Conservation (phyloP, 768 basidiomycete species). For the Boletus reticulatus region DNA sequence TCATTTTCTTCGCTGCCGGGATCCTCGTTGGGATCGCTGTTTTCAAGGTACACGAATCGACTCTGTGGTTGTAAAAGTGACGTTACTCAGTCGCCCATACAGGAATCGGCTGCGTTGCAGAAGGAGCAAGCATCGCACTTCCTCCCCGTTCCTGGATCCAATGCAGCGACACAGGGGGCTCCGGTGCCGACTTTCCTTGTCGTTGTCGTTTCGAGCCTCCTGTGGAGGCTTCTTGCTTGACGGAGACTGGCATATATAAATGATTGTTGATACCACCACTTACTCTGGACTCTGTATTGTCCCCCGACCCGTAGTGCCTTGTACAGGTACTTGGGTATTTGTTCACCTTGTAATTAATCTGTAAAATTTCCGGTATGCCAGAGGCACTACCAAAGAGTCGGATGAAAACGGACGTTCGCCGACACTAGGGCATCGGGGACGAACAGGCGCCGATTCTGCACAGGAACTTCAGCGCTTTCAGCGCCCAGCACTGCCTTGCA, state of each 20-base stretch:
- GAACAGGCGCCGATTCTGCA: no score
- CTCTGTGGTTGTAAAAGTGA: background rate
- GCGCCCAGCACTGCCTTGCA: no score
- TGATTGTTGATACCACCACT: background rate
- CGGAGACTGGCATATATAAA: background rate
- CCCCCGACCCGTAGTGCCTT: no score
- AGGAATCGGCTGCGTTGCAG: slow-evolving; percentile 65
- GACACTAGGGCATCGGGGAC: no score
- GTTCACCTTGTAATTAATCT: no score
- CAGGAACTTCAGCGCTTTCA: no score
- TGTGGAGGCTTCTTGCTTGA: slow-evolving; percentile 26
- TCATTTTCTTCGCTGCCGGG: slow-evolving; percentile 72
- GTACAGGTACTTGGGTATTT: no score
- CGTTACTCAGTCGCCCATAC: background rate
- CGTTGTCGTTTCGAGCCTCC: slow-evolving; percentile 18
- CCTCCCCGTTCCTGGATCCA: slow-evolving; percentile 58
- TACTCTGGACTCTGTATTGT: slow-evolving; percentile 5
- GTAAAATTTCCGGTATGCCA: no score
- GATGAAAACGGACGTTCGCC: no score
- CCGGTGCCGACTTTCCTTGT: slow-evolving; percentile 23
- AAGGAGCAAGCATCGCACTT: slow-evolving; percentile 50
- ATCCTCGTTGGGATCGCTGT: slow-evolving; percentile 74
- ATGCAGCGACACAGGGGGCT: slow-evolving; percentile 33
- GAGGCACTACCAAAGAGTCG: no score
- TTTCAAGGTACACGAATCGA: slow-evolving; percentile 66